Conservation (phyloP, 2,329 filamentous ascomycete species). For the Phialophora verrucosa region DNA sequence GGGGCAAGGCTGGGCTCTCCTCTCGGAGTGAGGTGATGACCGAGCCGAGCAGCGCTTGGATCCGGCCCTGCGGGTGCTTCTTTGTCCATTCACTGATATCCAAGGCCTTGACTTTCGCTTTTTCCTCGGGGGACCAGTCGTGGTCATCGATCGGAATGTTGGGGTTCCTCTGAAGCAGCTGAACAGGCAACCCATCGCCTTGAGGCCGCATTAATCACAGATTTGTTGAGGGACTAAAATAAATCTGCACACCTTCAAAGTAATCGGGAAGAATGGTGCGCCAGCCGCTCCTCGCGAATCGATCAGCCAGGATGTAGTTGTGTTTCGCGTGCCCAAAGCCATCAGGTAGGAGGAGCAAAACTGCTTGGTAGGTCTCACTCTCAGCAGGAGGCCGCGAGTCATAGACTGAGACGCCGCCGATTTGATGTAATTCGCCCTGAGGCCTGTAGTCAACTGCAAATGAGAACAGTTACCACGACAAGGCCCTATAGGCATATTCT, state of each 20-base stretch:
- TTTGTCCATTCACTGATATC: constrained; percentile 12
- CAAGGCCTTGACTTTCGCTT: constrained; percentile 2
- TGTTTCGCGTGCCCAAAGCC: constrained; percentile 25
- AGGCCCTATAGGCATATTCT: neutral
- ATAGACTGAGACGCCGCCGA: neutral
- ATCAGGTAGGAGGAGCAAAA: constrained; percentile 18
- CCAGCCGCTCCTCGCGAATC: constrained; percentile 15
- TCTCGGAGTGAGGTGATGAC: neutral
- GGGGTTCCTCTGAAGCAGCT: constrained; percentile 11
- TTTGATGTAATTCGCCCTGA: neutral
- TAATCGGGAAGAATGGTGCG: constrained; percentile 21
- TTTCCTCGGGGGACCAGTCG: constrained; percentile 18
- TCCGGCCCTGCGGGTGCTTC: neutral
- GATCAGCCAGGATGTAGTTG: constrained; percentile 20
- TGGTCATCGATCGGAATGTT: constrained; percentile 22
- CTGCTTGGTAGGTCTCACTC: neutral
- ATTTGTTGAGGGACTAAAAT: neutral
- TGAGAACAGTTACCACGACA: neutral
- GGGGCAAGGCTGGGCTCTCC: neutral
- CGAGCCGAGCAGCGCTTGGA: neutral
- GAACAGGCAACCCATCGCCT: constrained; percentile 18
- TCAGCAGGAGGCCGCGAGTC: neutral
- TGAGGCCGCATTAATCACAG: neutral
- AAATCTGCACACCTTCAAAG: constrained; percentile 17
- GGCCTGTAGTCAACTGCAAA: neutral